Conservation (phyloP, 2,329 filamentous ascomycete species). For the Colletotrichum sp. region DNA sequence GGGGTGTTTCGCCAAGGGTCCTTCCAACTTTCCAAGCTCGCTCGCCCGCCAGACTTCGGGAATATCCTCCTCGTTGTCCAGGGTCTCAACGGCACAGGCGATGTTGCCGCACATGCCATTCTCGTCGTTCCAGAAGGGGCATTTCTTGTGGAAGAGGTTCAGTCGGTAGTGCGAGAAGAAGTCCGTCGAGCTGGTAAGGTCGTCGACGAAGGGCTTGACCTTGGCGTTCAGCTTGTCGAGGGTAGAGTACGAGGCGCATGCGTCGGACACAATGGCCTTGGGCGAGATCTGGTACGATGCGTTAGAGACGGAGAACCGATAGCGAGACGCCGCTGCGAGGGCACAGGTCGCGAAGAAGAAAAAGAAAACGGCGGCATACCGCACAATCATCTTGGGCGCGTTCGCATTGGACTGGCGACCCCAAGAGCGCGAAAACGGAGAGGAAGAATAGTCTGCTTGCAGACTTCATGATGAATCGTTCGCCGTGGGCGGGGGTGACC, state of each 20-base stretch:
- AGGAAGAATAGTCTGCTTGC: conserved; percentile 61
- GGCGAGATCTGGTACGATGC: conserved; percentile 75
- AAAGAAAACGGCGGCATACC: conserved; percentile 46
- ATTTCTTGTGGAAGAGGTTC: conserved; percentile 92
- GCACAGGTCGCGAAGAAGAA: conserved; percentile 18
- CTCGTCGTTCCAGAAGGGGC: conserved; percentile 95
- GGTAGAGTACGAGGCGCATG: conserved; percentile 90
- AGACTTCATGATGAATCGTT: conserved; percentile 50
- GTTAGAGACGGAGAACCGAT: conserved; percentile 44
- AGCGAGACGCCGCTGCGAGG: conserved; percentile 20
- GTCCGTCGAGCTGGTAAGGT: conserved; percentile 86
- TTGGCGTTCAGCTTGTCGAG: conserved; percentile 83
- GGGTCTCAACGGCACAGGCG: conserved; percentile 91
- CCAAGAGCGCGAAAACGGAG: conserved; percentile 61
- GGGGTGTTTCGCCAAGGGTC: conserved; percentile 89
- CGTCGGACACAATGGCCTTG: conserved; percentile 87
- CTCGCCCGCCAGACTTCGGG: conserved; percentile 90
- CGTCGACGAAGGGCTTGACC: conserved; percentile 77
- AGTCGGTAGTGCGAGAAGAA: conserved; percentile 98
- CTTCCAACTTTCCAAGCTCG: conserved; percentile 90
- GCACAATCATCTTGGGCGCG: conserved; percentile 54
- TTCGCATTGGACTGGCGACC: conserved; percentile 50
- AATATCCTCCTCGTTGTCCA: conserved; percentile 95
- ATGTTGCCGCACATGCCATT: conserved; percentile 96
- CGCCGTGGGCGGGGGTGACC: neutral